Conservation (phyloP, 2,329 filamentous ascomycete genomes). For the Penicillium sumatraense region DNA sequence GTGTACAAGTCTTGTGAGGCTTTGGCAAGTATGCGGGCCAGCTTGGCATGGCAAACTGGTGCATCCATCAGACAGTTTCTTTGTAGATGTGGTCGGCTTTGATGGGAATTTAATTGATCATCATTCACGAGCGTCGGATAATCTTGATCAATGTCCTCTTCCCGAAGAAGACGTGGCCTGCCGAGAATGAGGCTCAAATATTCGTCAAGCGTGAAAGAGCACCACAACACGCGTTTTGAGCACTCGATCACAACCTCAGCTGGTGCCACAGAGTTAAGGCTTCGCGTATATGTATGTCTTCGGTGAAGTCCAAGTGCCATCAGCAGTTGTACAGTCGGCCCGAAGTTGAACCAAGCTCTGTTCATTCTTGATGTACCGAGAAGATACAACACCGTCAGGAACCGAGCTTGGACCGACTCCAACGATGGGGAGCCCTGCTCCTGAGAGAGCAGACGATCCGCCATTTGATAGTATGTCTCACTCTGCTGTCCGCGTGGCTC, state of each 20-base stretch:
- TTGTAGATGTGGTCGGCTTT: not conserved
- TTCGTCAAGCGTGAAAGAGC: constrained; percentile 44
- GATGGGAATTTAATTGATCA: constrained; percentile 2
- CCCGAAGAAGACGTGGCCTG: constrained; percentile 40
- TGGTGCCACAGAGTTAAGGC: constrained; percentile 1
- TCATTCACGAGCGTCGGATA: constrained; percentile 16
- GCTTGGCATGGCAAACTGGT: constrained; percentile 23
- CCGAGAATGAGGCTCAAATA: constrained; percentile 46
- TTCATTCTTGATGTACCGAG: constrained; percentile 43
- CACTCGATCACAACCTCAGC: constrained; percentile 30
- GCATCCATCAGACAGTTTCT: constrained; percentile 31
- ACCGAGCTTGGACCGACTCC: constrained; percentile 27
- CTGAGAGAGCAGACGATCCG: constrained; percentile 21
- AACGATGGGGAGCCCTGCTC: constrained; percentile 25
- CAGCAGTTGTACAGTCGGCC: constrained; percentile 41
- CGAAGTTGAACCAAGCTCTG: constrained; percentile 44
- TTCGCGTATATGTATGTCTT: constrained; percentile 9
- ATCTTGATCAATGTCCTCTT: constrained; percentile 33
- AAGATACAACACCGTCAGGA: constrained; percentile 37
- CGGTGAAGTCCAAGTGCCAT: constrained; percentile 44
- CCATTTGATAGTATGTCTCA: constrained; percentile 26
- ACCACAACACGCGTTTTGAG: constrained; percentile 44
- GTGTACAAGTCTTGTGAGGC: constrained; percentile 27
- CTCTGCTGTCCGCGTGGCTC: constrained; percentile 22
- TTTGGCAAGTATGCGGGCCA: constrained; percentile 23